Evolutionary conservation across 768 basidiomycete genomes (phyloP), one percentile per base, ranked within the genome.

Genomic region (Amanita subjunquillea): DNA sequence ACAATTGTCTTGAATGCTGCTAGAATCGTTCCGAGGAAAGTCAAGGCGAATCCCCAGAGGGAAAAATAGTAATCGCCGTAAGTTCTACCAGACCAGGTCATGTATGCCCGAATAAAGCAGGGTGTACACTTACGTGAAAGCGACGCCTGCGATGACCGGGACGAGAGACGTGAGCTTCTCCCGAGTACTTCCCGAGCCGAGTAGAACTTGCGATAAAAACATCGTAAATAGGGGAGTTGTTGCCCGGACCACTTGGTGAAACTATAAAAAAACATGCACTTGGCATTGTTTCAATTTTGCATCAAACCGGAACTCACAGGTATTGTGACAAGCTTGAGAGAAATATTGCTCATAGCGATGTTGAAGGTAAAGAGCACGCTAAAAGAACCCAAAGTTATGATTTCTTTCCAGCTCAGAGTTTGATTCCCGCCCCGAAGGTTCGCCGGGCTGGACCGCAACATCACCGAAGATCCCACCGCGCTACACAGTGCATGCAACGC

Each of bases 41-140:
- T 97, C 20, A 99, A 75, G 62, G 89, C 58, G 54, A 98, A 79
- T 4, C 96, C 96, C 65, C 80, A 80, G 2, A 73, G 65, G 1
- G 92, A 96, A 67, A 87, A 96, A 60, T 91, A 87, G 68, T 96
- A 98, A 62, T 97, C 94, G 50, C 94, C 96, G 53, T 91, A 95
- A 5, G 93, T 96, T 10, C 91, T 93, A 47, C 20, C n/a, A 23
- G 44, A 13, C 9, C 32, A 1, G 2, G 27, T 46, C 9, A 27
- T 13, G 25, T 38, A 27, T 10, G 13, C 4, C 23, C 15, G 38
- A 17, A 13, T 52, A 12, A 17, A 53, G 48, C 17, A 17, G 15
- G 36, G 41, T 58, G 55, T 23, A 17, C 43, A 75, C 82, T 57
- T 67, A 94, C 85, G 96, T 91, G 48, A 99, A 80, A 4, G 83